Evolutionary conservation across 352 stramenopile genomes (phyloP).

Genomic region (Phytophthora tubulina): DNA sequence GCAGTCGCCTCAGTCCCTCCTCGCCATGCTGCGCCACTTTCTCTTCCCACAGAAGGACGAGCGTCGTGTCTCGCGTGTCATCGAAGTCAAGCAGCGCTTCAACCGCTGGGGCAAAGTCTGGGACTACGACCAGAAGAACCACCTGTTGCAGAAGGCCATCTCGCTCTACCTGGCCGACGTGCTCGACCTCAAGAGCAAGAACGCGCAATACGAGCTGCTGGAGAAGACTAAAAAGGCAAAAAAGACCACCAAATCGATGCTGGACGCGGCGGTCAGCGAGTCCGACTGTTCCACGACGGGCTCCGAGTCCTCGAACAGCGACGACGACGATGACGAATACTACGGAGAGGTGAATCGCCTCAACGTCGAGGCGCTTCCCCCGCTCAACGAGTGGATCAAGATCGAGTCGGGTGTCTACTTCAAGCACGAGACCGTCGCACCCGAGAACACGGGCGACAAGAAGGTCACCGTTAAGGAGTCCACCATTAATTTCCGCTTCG

Average conservation of each 20-base stretch:
- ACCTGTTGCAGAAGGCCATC: constrained; percentile 69
- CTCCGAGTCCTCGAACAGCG: constrained; percentile 35
- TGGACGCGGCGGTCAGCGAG: constrained; percentile 19
- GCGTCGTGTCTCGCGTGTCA: constrained; percentile 39
- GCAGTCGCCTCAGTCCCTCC: constrained; percentile 30
- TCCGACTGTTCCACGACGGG: constrained; percentile 38
- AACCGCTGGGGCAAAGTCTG: constrained; percentile 49
- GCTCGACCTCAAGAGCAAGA: constrained; percentile 50
- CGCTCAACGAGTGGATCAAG: constrained; percentile 56
- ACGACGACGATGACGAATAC: constrained; percentile 39
- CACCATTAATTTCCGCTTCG: constrained; percentile 40
- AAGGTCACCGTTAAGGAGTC: constrained; percentile 36
- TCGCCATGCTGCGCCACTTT: constrained; percentile 26
- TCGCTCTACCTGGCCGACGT: constrained; percentile 53
- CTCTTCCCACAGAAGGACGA: constrained; percentile 28
- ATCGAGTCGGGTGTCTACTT: constrained; percentile 46
- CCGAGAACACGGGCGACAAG: constrained; percentile 35
- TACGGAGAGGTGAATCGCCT: constrained; percentile 48
- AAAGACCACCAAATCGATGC: constrained; percentile 9
- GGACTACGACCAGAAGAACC: constrained; percentile 55
- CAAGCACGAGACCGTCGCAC: constrained; percentile 45
- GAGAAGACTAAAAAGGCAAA: constrained; percentile 46
- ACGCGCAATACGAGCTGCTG: constrained; percentile 59
- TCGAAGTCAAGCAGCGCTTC: constrained; percentile 56
- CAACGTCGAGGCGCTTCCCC: constrained; percentile 49